A percentile compares a stretch with the other conserved stretches of the same genome.
These are phyloP conservation scores for Tuber microsphaerosporum DNA, from an alignment of 495 filamentous ascomycete genomes.

Conservation along the genomic window DNA sequence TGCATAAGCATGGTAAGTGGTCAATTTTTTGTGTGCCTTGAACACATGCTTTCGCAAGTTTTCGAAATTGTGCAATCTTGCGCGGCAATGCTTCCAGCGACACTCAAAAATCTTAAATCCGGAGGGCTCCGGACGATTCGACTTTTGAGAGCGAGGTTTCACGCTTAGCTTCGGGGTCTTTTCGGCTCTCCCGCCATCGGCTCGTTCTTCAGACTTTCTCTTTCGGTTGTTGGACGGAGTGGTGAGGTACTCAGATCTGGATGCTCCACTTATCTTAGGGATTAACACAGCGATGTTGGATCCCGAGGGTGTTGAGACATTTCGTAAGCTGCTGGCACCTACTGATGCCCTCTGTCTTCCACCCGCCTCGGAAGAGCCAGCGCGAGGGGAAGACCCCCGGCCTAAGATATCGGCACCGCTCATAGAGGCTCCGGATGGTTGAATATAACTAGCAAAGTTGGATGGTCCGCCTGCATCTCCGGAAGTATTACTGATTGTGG, in stretches of 20 bases:
- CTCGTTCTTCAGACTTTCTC: conserved; percentile 15
- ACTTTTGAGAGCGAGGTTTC: neutral
- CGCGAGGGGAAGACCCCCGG: neutral
- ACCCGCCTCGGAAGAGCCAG: neutral
- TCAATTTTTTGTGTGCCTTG: conserved; percentile 47
- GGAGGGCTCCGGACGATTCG: conserved; percentile 11
- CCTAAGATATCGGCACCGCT: neutral
- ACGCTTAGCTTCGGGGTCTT: neutral
- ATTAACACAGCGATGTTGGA: neutral
- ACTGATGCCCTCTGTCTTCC: neutral
- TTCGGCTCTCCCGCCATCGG: neutral
- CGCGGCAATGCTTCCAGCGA: conserved; percentile 56
- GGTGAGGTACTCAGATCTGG: neutral
- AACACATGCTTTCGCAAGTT: conserved; percentile 56
- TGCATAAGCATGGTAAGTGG: conserved; percentile 14
- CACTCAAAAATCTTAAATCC: conserved; percentile 48
- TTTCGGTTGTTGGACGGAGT: conserved; percentile 5
- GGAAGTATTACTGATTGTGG: neutral
- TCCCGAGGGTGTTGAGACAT: neutral
- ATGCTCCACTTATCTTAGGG: neutral
- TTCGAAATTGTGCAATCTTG: conserved; percentile 62
- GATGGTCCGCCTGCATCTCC: neutral
- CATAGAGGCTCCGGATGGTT: neutral
- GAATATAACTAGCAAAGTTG: neutral
- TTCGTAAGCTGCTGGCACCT: neutral